Evolutionary conservation across 139 green algal genomes (phyloP).

Genomic region (Closterium sp.): DNA sequence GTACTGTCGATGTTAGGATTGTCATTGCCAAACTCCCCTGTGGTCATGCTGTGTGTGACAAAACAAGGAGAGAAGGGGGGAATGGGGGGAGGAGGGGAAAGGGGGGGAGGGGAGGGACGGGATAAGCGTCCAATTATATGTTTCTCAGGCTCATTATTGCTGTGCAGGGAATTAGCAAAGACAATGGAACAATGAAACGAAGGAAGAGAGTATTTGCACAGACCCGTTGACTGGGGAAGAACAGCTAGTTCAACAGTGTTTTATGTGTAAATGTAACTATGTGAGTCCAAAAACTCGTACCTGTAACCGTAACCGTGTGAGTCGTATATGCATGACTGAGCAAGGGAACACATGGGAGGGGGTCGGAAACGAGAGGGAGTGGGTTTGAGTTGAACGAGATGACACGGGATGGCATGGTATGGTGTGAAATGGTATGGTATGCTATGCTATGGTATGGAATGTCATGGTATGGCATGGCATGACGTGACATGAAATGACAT

Average conservation of each 20-base stretch:
- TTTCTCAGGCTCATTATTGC: no score
- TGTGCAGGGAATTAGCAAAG: no score
- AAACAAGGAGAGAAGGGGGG: neutral
- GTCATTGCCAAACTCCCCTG: constrained; percentile 10
- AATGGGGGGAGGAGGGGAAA: neutral
- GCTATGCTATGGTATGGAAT: no score
- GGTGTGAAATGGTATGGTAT: no score
- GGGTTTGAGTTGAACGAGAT: neutral
- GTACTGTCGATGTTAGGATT: constrained; percentile 18
- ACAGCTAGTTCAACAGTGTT: neutral
- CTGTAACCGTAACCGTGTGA: neutral
- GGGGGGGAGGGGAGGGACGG: neutral
- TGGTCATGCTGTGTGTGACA: neutral
- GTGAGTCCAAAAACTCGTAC: neutral
- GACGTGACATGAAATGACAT: neutral
- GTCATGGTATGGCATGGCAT: neutral
- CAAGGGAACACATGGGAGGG: neutral
- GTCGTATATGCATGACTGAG: neutral
- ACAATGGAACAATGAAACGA: neutral
- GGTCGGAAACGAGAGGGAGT: neutral
- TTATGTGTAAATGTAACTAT: no score
- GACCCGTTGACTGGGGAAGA: neutral
- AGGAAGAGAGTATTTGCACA: neutral
- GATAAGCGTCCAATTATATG: neutral
- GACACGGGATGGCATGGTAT: neutral